phyloP scores from a whole-genome alignment of 2,329 filamentous ascomycete genomes.

The Diaporthe ampelina region DNA sequence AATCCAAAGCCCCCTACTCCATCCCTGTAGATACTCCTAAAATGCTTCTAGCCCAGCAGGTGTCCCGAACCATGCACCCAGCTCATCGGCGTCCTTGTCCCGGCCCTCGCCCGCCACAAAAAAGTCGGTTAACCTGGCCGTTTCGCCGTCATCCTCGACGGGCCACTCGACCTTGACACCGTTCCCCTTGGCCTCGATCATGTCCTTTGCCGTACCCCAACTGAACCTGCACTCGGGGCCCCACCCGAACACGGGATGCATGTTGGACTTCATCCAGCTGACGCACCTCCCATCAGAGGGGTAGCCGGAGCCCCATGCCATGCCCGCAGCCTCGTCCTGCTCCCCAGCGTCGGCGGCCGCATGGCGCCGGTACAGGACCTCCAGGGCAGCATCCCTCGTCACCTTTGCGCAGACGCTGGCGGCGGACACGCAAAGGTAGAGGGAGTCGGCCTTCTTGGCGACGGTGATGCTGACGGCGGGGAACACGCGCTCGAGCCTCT shows the following conservation, averaged over 20 bases:
- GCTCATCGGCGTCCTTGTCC: slow-evolving; percentile 71
- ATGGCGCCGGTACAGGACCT: slow-evolving; percentile 74
- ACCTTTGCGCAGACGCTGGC: slow-evolving; percentile 97
- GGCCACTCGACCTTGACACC: slow-evolving; percentile 89
- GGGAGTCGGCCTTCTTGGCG: slow-evolving; percentile 90
- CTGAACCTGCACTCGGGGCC: slow-evolving; percentile 93
- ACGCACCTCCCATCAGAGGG: slow-evolving; percentile 88
- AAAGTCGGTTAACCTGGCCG: slow-evolving; percentile 81
- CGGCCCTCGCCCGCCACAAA: slow-evolving; percentile 63
- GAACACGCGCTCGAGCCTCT: slow-evolving; percentile 85
- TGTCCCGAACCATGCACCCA: slow-evolving; percentile 86
- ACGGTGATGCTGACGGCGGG: slow-evolving; percentile 82
- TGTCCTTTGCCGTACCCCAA: slow-evolving; percentile 94
- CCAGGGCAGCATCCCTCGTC: slow-evolving; percentile 89
- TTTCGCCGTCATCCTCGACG: slow-evolving; percentile 76
- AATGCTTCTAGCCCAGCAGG: slow-evolving; percentile 79
- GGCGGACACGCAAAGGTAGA: slow-evolving; percentile 94
- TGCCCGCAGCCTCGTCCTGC: slow-evolving; percentile 56
- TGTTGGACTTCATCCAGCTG: slow-evolving; percentile 84
- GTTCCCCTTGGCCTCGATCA: slow-evolving; percentile 82
- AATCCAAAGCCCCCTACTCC: not conserved
- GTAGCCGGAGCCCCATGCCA: slow-evolving; percentile 91
- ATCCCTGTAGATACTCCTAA: slow-evolving; percentile 55
- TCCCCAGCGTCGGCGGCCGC: slow-evolving; percentile 47
- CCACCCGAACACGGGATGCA: slow-evolving; percentile 97